These are phyloP conservation scores for Leccinum boreale DNA, from an alignment of 768 basidiomycete genomes.

Conservation along the genomic window DNA sequence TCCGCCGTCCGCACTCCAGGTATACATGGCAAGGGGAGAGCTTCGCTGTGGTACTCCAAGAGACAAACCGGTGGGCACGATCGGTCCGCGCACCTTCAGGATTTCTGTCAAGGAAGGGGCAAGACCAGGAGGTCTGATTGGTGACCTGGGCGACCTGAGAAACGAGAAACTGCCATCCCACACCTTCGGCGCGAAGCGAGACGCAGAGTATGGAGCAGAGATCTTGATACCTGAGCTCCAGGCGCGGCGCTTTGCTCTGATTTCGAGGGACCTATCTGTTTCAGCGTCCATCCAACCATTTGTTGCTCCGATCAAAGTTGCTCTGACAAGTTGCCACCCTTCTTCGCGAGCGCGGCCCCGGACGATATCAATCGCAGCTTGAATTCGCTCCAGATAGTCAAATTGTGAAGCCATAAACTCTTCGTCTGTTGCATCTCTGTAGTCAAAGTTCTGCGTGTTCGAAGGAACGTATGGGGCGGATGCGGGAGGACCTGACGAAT, in stretches of 20 bases:
- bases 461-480: constrained; percentile 9
- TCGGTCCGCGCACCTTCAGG: constrained; percentile 11
- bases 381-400: constrained; percentile 36
- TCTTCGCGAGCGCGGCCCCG: constrained; percentile 40
- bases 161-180: constrained; percentile 16
- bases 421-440: constrained; percentile 1
- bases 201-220: constrained; percentile 24
- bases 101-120: neutral
- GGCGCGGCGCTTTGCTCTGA: constrained; percentile 58
- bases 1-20: constrained; percentile 40
- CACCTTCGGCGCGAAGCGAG: constrained; percentile 2
- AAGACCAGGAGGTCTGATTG: constrained; percentile 23
- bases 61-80: constrained; percentile 38
- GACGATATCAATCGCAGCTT: constrained; percentile 39
- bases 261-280: constrained; percentile 43
- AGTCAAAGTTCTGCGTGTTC: neutral
- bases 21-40: constrained; percentile 45
- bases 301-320: constrained; percentile 18
- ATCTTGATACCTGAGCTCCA: constrained; percentile 58
- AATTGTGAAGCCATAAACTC: constrained; percentile 17
- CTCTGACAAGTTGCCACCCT: constrained; percentile 39
- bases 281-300: constrained; percentile 28
- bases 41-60: constrained; percentile 49
- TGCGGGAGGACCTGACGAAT: neutral
- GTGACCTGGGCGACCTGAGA: neutral